Evolutionary conservation across 2,329 filamentous ascomycete species (phyloP), one percentile per base, ranked within the genome.

Genomic region (Botrytis pseudocinerea): DNA sequence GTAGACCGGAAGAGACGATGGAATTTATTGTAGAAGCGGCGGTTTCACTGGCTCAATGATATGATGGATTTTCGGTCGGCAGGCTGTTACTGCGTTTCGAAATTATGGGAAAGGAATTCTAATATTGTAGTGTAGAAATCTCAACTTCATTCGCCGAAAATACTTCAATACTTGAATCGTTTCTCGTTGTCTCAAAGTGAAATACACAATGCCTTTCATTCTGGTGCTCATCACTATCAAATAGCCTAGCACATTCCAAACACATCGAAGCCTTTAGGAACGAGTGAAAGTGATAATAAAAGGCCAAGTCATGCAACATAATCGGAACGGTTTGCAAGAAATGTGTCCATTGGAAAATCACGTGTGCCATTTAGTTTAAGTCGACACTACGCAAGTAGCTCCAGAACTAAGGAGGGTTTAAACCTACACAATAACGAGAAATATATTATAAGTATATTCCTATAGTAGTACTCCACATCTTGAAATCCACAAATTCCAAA

Each of bases 11-110:
- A 65, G 81, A 81, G 74, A 82, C 81, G 9, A 80, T 78, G 16
- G 75, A 76, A 32, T 80, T 84, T 73, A 77, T 85, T 16, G 7
- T 79, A 22, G 81, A 84, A 62, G 83, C 83, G 69, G 78, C 82
- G 22, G 75, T 63, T 44, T 78, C 79, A 28, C 81, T 83, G 62
- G 70, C 57, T 2, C n/a, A 28, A 28, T 54, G 51, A 69, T 57
- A 48, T 32, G 10, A 35, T n/a, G 46, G 46, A 25, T 9, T 25
- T 48, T 51, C 10, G 4, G 1, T 51, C 48, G 48, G 25, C 1
- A 14, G 48, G 25, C 48, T n/a, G 4, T 63, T 35, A 42, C n/a
- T 32, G 1, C 22, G n/a, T 32, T 5, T 14, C 25, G 18, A 42
- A 7, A 16, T n/a, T 1, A 18, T 20, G 38, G 5, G 38, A 16